phyloP scores from a whole-genome alignment of 768 basidiomycete species.

The Dacryopinax primogenitus region DNA sequence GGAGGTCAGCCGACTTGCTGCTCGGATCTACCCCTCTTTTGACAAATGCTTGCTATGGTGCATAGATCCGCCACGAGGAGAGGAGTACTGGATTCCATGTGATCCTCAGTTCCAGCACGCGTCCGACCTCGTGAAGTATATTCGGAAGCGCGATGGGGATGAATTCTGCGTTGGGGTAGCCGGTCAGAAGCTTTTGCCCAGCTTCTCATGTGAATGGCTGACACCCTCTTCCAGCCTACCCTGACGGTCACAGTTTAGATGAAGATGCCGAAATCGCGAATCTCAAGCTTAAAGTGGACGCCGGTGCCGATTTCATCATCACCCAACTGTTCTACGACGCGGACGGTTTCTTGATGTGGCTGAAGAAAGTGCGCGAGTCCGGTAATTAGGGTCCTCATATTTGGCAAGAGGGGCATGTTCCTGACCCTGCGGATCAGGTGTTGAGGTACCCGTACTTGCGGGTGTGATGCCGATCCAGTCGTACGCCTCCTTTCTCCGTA shows the following conservation, averaged over 20 bases:
- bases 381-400: slow-evolving; percentile 38
- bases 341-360: slow-evolving; percentile 74
- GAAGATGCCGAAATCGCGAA: slow-evolving; percentile 54
- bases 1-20: slow-evolving; percentile 51
- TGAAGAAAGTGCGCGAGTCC: slow-evolving; percentile 50
- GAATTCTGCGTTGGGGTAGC: slow-evolving; percentile 93
- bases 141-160: slow-evolving; percentile 67
- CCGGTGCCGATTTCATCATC: slow-evolving; percentile 89
- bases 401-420: background rate
- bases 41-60: background rate
- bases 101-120: slow-evolving; percentile 76
- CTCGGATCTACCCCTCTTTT: background rate
- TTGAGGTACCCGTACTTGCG: slow-evolving; percentile 80
- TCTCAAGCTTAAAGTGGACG: slow-evolving; percentile 79
- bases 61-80: slow-evolving; percentile 80
- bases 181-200: slow-evolving; percentile 35
- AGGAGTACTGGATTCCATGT: slow-evolving; percentile 83
- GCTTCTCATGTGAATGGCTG: background rate
- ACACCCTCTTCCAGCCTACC: slow-evolving; percentile 52
- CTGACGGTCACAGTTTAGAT: slow-evolving; percentile 63
- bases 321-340: slow-evolving; percentile 97
- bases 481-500: slow-evolving; percentile 79
- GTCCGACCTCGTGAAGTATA: slow-evolving; percentile 81
- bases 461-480: slow-evolving; percentile 98
- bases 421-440: slow-evolving; percentile 41